Base-by-base conservation (phyloP, 768 basidiomycete genomes). In the Boletus rubescentipes region DNA sequence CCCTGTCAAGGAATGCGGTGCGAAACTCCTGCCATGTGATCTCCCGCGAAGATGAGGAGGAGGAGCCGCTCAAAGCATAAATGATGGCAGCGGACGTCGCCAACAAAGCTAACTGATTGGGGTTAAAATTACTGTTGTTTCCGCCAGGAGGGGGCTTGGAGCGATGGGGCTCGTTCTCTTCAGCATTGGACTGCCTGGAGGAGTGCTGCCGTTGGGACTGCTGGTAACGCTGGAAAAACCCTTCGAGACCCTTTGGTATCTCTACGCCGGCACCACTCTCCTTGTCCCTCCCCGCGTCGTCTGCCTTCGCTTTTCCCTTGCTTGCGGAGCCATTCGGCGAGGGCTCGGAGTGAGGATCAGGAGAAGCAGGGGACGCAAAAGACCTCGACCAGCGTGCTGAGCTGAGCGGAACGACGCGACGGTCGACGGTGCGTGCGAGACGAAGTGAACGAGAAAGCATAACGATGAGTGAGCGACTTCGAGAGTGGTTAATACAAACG, bases 11-110 rank as follows among this genome's bases (percentile, higher is more conserved):
- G 78, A 99, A 93, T 10, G 93, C 93, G 41, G 92, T 95, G 48
- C 94, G 86, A 77, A 99, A 99, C 73, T 98, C 97, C 73, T 98
- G 95, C 96, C 97, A 99, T 59, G 97, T 99, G 61, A 99, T 98
- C 74, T 99, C 97, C 54, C 89, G 84, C 2, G 88, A 83, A 23
- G 75, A 72, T 0, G 74, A 69, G 5, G 80, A 74, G 0, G 75
- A 70, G 36, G 75, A 76, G 29, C 68, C 66, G 12, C 84, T 79
- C 53, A 82, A 76, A 14, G 81, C 80, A 61, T 86, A 89, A 14
- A 87, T 75, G 61, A 87, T 79, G 63, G 85, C 87, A 20, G 82
- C 80, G 30, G 74, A 67, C 14, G 84, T 77, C 26, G 82, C 80
- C 48, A 85, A 75, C 51, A 88, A 64, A 61, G 81, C 82, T 5